A percentile compares a stretch with the other conserved stretches of the same genome.
Conservation (phyloP, 2,329 filamentous ascomycete species). For the Calonectria montana region DNA sequence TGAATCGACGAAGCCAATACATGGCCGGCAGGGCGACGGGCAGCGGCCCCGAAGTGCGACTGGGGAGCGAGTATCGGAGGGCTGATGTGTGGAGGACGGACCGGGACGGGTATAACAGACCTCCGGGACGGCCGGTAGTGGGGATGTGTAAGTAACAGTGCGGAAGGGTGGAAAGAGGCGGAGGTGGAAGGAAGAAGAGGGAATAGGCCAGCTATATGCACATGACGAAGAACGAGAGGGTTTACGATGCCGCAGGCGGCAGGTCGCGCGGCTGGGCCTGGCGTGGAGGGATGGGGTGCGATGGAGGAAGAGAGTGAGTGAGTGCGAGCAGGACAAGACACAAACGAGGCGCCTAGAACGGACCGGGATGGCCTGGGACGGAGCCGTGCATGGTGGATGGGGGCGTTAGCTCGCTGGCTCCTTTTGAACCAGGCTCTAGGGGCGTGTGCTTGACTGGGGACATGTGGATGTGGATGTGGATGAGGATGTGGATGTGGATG, state of each 20-base stretch:
- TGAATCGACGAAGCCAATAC: constrained; percentile 60
- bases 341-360: constrained; percentile 21
- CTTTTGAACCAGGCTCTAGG: background rate
- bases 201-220: constrained; percentile 46
- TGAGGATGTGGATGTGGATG: constrained; percentile 17
- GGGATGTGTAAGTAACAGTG: constrained; percentile 5
- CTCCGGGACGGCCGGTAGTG: constrained; percentile 15
- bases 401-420: background rate
- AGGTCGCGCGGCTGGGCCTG: constrained; percentile 31
- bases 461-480: constrained; percentile 17
- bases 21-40: constrained; percentile 44
- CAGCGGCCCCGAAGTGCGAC: constrained; percentile 15
- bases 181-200: background rate
- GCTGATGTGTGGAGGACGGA: background rate
- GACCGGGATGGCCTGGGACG: constrained; percentile 16
- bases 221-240: constrained; percentile 40
- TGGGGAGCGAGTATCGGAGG: constrained; percentile 27
- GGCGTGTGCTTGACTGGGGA: background rate
- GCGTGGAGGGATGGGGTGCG: constrained; percentile 15
- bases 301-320: constrained; percentile 23
- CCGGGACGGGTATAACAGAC: constrained; percentile 13
- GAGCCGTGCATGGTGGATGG: constrained; percentile 16
- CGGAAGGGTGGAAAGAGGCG: background rate
- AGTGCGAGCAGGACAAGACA: constrained; percentile 16
- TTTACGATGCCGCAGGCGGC: constrained; percentile 43